These are phyloP conservation scores for Globisporangium mamillatum DNA, from an alignment of 352 stramenopile species.

Conservation along the genomic window DNA sequence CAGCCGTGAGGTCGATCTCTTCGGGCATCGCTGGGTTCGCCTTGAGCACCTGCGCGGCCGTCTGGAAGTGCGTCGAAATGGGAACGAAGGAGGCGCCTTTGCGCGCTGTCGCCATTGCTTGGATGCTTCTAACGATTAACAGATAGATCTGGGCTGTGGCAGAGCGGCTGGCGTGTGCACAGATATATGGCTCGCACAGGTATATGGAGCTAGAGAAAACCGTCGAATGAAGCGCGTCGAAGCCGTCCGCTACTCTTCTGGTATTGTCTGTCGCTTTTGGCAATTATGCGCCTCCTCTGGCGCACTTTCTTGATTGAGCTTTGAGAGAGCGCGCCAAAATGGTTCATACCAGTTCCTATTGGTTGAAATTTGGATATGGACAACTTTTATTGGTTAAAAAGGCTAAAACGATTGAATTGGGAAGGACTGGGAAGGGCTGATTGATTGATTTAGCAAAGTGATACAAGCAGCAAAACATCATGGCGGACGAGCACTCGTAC, in stretches of 20 bases:
- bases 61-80: slow-evolving; percentile 60
- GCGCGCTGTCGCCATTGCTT: slow-evolving; percentile 13
- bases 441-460: neutral
- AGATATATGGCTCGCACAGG: neutral
- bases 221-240: neutral
- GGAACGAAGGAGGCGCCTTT: slow-evolving; percentile 35
- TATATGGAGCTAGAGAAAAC: neutral
- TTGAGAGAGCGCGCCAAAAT: slow-evolving; percentile 6
- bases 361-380: neutral
- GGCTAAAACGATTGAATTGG: neutral
- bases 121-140: neutral
- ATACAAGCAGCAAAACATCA: neutral
- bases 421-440: neutral
- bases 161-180: neutral
- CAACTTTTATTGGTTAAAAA: slow-evolving; percentile 11
- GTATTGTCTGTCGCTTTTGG: neutral
- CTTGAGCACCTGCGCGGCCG: slow-evolving; percentile 18
- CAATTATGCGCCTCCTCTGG: neutral
- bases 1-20: slow-evolving; percentile 49
- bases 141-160: neutral
- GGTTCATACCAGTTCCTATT: neutral
- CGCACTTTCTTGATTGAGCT: slow-evolving; percentile 4
- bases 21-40: slow-evolving; percentile 16
- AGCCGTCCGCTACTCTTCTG: neutral
- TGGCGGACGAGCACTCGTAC: slow-evolving; percentile 45